Conservation (phyloP, 2,329 filamentous ascomycete species). For the Podosphaera leucotricha region DNA sequence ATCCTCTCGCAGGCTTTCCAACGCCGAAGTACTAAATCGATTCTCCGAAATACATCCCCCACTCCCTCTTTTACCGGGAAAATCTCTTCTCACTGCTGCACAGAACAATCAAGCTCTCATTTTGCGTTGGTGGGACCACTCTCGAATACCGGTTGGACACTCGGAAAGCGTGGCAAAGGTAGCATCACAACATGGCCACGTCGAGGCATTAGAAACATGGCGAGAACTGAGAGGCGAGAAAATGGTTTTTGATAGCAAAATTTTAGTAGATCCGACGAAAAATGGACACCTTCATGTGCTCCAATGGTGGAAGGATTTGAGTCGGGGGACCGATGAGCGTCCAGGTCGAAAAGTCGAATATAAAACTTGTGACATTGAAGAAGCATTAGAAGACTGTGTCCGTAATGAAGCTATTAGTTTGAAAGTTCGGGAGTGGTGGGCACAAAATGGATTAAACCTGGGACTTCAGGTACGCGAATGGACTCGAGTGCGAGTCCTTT, state of each 20-base stretch:
- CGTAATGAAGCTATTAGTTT: conserved; percentile 34
- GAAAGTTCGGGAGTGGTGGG: conserved; percentile 69
- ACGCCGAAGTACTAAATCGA: conserved; percentile 3
- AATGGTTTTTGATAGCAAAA: conserved; percentile 58
- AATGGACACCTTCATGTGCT: conserved; percentile 65
- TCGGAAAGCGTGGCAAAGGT: conserved; percentile 65
- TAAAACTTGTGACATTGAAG: conserved; percentile 86
- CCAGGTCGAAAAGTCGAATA: conserved; percentile 59
- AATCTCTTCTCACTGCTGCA: conserved; percentile 61
- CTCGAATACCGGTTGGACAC: conserved; percentile 55
- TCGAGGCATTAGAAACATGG: conserved; percentile 67
- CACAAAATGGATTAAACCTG: conserved; percentile 43
- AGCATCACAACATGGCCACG: conserved; percentile 65
- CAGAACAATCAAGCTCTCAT: conserved; percentile 59
- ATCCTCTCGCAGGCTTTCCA: conserved; percentile 8
- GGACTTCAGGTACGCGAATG: conserved; percentile 47
- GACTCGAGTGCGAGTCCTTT: conserved; percentile 37
- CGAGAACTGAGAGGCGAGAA: conserved; percentile 48
- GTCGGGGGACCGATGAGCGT: conserved; percentile 24
- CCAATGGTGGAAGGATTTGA: conserved; percentile 68
- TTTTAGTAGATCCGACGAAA: conserved; percentile 68
- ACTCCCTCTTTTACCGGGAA: conserved; percentile 52
- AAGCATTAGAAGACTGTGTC: conserved; percentile 73
- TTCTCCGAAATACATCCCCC: conserved; percentile 12
- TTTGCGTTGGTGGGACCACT: conserved; percentile 71